Evolutionary conservation across 148 eudicot species (phyloP).

Genomic region (Cornus florida): DNA sequence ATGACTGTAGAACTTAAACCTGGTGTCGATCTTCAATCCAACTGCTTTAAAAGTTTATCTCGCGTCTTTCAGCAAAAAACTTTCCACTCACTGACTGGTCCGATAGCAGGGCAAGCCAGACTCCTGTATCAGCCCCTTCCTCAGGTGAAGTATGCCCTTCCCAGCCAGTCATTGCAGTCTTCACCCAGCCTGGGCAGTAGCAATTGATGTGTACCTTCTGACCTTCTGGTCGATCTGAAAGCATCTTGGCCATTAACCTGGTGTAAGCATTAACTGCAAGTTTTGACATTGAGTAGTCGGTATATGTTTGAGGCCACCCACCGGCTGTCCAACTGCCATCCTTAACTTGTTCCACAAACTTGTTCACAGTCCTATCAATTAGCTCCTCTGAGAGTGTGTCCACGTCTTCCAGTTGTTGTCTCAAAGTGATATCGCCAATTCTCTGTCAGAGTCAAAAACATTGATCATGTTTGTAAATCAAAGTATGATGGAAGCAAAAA

Average conservation of each 20-base stretch:
- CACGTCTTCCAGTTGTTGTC: constrained; percentile 62
- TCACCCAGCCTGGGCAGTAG: constrained; percentile 97
- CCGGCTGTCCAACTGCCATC: constrained; percentile 70
- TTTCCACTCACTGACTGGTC: constrained; percentile 64
- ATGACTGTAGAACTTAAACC: not conserved
- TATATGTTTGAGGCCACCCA: constrained; percentile 77
- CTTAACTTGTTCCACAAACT: constrained; percentile 72
- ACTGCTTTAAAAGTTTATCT: constrained; percentile 45
- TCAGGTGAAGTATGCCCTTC: constrained; percentile 75
- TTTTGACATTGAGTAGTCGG: constrained; percentile 88
- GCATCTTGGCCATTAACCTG: constrained; percentile 56
- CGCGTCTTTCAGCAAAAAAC: constrained; percentile 90
- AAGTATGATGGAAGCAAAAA: not conserved
- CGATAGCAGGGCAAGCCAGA: constrained; percentile 89
- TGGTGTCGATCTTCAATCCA: not conserved
- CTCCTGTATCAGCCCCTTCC: constrained; percentile 92
- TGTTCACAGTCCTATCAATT: constrained; percentile 51
- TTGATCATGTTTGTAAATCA: not conserved
- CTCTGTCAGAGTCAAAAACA: constrained; percentile 42
- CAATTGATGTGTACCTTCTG: constrained; percentile 71
- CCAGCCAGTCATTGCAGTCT: constrained; percentile 97
- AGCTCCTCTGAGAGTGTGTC: constrained; percentile 66
- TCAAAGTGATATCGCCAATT: constrained; percentile 55
- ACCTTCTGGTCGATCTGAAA: constrained; percentile 67
- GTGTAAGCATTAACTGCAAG: constrained; percentile 84